Evolutionary conservation across 495 filamentous ascomycete species (phyloP).

Genomic region (Talaromyces proteolyticus): DNA sequence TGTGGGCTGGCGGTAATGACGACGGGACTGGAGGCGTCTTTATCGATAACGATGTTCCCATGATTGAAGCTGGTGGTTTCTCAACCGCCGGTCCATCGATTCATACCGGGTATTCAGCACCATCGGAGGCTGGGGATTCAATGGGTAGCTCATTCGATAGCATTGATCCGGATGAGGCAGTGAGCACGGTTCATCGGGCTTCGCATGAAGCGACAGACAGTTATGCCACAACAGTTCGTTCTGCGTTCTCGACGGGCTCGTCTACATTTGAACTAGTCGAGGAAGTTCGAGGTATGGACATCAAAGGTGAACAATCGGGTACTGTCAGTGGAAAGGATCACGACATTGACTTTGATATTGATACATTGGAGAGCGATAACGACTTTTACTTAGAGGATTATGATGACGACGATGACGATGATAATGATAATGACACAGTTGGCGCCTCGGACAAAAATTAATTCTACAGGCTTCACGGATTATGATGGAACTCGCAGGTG

Average conservation of each 20-base stretch:
- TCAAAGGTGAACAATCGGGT: conserved; percentile 11
- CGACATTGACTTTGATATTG: not conserved
- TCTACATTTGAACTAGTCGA: conserved; percentile 6
- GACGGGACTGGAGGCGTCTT: conserved; percentile 51
- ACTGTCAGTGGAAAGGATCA: conserved; percentile 16
- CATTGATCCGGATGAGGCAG: conserved; percentile 18
- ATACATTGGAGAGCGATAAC: conserved; percentile 4
- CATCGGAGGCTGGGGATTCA: conserved; percentile 11
- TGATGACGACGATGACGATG: conserved; percentile 8
- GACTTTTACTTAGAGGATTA: conserved; percentile 13
- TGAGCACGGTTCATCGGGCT: conserved; percentile 26
- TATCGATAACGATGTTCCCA: conserved; percentile 29
- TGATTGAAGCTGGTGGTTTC: conserved; percentile 32
- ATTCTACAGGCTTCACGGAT: too few species aligned
- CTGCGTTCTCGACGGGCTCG: not conserved
- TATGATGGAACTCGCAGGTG: too few species aligned
- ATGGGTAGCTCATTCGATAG: conserved; percentile 14
- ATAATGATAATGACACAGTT: conserved; percentile 11
- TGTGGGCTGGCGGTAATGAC: conserved; percentile 52
- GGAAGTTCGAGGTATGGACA: conserved; percentile 8
- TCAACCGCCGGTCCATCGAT: conserved; percentile 35
- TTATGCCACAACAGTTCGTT: conserved; percentile 9
- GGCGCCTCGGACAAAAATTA: not conserved
- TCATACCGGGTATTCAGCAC: conserved; percentile 28
- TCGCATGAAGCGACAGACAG: conserved; percentile 27